phyloP scores from a whole-genome alignment of 192 early-diverging fungal species.

The Coemansia sp. region DNA sequence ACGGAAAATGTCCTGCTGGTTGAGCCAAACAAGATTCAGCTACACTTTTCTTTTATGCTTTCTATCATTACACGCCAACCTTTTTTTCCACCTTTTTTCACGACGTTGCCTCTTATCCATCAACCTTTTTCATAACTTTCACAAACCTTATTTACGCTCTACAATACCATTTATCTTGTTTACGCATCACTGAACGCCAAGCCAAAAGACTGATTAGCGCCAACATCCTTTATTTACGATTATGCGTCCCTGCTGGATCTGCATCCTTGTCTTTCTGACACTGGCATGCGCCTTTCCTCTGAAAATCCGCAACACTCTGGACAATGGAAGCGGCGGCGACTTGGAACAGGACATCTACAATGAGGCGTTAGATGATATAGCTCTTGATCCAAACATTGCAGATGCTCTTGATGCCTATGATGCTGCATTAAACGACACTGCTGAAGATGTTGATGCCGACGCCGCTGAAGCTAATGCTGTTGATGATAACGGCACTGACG shows the following conservation, averaged over 20 bases:
- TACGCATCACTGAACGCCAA: not conserved
- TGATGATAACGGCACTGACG: not conserved
- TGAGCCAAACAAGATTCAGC: not conserved
- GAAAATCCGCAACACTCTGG: slow-evolving; percentile 3
- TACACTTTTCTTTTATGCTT: not conserved
- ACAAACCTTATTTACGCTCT: not conserved
- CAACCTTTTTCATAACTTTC: not conserved
- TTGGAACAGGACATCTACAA: slow-evolving; percentile 38
- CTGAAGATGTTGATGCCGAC: slow-evolving; percentile 3
- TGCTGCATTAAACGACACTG: not conserved
- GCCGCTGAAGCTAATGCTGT: not conserved
- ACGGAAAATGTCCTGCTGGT: too few species aligned
- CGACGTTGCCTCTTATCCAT: not conserved
- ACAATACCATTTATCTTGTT: not conserved
- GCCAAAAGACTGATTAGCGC: not conserved
- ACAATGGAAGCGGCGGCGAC: slow-evolving; percentile 9
- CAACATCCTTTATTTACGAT: slow-evolving; percentile 9
- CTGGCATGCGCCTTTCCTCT: slow-evolving; percentile 27
- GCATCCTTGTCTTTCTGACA: slow-evolving; percentile 18
- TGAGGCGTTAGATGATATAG: slow-evolving; percentile 21
- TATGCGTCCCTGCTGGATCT: slow-evolving; percentile 39
- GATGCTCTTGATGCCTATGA: slow-evolving; percentile 17
- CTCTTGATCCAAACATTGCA: slow-evolving; percentile 28
- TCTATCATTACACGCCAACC: not conserved
- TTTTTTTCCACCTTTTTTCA: not conserved